These are phyloP conservation scores for Claviceps digitariae DNA, from an alignment of 2,329 filamentous ascomycete genomes.

Conservation along the genomic window DNA sequence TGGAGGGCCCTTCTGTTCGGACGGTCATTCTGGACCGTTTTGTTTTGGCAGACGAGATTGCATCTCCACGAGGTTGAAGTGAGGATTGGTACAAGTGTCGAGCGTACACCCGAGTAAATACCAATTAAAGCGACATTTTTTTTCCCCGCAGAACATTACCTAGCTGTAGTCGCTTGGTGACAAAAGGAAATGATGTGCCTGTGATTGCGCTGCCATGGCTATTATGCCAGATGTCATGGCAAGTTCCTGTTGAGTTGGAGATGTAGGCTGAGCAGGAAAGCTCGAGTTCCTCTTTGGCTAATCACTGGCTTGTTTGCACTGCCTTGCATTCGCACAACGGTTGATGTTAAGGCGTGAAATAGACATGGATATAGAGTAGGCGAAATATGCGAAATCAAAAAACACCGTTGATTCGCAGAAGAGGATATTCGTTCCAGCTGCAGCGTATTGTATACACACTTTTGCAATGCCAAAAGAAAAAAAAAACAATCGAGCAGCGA, in stretches of 20 bases:
- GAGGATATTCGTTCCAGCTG: background rate
- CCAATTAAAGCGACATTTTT: constrained; percentile 13
- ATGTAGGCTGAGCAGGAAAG: background rate
- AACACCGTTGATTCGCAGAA: background rate
- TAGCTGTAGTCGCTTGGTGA: background rate
- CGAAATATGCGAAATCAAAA: background rate
- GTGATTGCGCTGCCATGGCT: background rate
- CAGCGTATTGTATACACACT: background rate
- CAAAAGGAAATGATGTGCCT: background rate
- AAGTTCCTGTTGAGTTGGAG: background rate
- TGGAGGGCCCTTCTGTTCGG: constrained; percentile 31
- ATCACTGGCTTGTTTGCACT: background rate
- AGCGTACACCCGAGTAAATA: constrained; percentile 38
- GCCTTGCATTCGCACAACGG: background rate
- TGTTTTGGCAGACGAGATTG: constrained; percentile 21
- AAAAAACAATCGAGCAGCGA: background rate
- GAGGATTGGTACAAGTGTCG: constrained; percentile 48
- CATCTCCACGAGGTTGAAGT: constrained; percentile 59
- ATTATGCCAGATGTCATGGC: background rate
- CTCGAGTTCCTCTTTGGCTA: background rate
- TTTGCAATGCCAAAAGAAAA: too few species aligned
- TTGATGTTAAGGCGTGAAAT: background rate
- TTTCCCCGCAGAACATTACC: background rate
- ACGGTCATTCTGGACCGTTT: constrained; percentile 9
- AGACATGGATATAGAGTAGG: background rate